Evolutionary conservation across 1,284 basidiomycete genomes (phyloP).

Genomic region (Afroboletus lepidellus): DNA sequence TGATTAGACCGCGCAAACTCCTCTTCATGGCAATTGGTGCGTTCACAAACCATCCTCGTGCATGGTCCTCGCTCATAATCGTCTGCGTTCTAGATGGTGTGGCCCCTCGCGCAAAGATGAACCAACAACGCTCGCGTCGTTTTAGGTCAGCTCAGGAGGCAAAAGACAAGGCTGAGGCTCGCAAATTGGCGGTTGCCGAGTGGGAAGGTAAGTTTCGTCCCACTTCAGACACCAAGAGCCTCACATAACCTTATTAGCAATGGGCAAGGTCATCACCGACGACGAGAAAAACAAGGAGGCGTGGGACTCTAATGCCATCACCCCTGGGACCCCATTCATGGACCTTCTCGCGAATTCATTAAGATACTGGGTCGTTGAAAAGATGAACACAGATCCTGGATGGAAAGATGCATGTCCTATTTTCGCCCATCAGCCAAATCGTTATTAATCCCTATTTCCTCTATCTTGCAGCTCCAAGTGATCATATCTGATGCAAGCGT

Average conservation of each 20-base stretch:
- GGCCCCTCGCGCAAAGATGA: slow-evolving; percentile 98
- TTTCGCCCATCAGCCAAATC: background rate
- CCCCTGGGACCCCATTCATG: slow-evolving; percentile 99
- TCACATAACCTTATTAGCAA: slow-evolving; percentile 48
- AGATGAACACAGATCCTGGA: slow-evolving; percentile 92
- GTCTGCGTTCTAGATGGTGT: slow-evolving; percentile 73
- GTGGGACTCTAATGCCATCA: slow-evolving; percentile 99
- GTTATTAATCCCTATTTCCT: slow-evolving; percentile 2
- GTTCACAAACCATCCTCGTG: slow-evolving; percentile 21
- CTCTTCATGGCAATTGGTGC: slow-evolving; percentile 97
- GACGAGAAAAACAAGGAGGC: slow-evolving; percentile 82
- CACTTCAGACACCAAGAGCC: background rate
- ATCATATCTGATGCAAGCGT: slow-evolving; percentile 97
- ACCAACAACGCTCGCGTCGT: slow-evolving; percentile 94
- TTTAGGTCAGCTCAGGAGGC: slow-evolving; percentile 96
- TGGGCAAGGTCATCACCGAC: slow-evolving; percentile 88
- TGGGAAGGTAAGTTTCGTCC: slow-evolving; percentile 68
- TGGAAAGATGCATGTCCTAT: slow-evolving; percentile 79
- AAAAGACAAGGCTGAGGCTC: slow-evolving; percentile 87
- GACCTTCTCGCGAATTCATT: slow-evolving; percentile 84
- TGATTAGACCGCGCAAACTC: slow-evolving; percentile 92
- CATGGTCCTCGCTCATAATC: background rate
- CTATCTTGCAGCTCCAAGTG: slow-evolving; percentile 72
- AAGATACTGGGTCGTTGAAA: slow-evolving; percentile 95
- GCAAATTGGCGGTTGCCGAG: slow-evolving; percentile 75